These are phyloP conservation scores for Venturiaceae sp. DNA, from an alignment of 2,329 filamentous ascomycete genomes.

Conservation along the genomic window DNA sequence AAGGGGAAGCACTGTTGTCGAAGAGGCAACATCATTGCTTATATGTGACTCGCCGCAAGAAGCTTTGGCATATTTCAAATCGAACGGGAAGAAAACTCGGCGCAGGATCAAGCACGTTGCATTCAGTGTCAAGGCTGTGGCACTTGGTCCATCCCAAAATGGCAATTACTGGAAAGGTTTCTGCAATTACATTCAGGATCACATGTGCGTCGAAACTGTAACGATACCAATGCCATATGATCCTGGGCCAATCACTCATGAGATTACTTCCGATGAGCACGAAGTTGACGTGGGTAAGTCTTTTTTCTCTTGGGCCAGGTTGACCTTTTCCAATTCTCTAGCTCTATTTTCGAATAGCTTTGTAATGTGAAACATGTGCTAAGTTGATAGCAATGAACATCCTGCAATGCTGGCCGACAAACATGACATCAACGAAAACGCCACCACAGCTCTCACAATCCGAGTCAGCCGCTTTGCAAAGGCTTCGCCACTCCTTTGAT, in stretches of 20 bases:
- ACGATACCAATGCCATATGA: background rate
- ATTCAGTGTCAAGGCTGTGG: background rate
- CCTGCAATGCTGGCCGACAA: no score
- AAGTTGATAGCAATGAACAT: no score
- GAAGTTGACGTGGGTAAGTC: no score
- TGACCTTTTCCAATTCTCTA: no score
- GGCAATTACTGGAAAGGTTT: background rate
- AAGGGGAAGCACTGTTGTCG: background rate
- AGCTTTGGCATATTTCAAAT: background rate
- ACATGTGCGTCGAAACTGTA: background rate
- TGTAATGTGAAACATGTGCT: no score
- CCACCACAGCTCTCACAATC: background rate
- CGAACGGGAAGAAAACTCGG: background rate
- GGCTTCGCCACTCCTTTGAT: background rate
- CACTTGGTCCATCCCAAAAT: background rate
- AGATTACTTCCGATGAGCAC: no score
- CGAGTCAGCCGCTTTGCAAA: background rate
- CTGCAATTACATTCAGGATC: background rate
- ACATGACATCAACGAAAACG: no score
- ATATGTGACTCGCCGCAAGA: slow-evolving; percentile 1
- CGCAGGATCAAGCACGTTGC: background rate
- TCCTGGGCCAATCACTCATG: no score
- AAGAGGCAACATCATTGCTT: background rate
- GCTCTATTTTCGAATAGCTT: no score
- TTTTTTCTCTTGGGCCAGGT: no score